Conservation (phyloP, 1,139 yeast species). For the Suhomyces bolitotheri region DNA sequence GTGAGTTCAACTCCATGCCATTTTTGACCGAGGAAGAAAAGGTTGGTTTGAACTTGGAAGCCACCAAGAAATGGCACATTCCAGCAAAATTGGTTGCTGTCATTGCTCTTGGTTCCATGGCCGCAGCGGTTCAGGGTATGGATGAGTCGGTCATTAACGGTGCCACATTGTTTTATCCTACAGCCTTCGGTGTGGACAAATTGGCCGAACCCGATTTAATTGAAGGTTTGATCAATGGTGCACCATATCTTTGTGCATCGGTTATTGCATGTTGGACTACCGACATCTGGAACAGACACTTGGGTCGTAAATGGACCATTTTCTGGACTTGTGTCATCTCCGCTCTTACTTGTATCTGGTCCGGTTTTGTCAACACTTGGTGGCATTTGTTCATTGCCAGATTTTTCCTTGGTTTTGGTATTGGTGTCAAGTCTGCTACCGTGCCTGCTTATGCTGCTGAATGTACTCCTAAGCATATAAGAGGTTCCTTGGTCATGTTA, state of each 20-base stretch:
- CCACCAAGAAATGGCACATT: constrained; percentile 66
- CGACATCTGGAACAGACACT: constrained; percentile 60
- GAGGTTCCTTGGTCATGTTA: constrained; percentile 82
- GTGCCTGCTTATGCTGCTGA: constrained; percentile 84
- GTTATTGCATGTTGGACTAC: constrained; percentile 71
- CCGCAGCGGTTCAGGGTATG: constrained; percentile 92
- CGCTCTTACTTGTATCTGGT: constrained; percentile 72
- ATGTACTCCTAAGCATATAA: constrained; percentile 70
- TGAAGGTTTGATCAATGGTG: constrained; percentile 74
- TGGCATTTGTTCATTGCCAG: constrained; percentile 74
- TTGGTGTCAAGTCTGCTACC: constrained; percentile 82
- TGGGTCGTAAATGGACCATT: constrained; percentile 76
- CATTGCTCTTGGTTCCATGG: constrained; percentile 75
- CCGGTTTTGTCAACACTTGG: constrained; percentile 72
- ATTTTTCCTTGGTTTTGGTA: constrained; percentile 70
- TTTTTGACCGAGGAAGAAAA: constrained; percentile 62
- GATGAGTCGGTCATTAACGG: constrained; percentile 88
- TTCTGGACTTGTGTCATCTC: constrained; percentile 68
- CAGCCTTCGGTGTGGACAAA: constrained; percentile 37
- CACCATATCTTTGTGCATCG: constrained; percentile 78
- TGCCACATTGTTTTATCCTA: constrained; percentile 71
- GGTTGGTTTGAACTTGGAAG: constrained; percentile 52
- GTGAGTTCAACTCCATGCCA: constrained; percentile 56
- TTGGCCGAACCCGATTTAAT: constrained; percentile 62
- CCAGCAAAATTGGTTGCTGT: constrained; percentile 63